Evolutionary conservation across 345 rosid genomes (phyloP).

Genomic region (Moringa oleifera): DNA sequence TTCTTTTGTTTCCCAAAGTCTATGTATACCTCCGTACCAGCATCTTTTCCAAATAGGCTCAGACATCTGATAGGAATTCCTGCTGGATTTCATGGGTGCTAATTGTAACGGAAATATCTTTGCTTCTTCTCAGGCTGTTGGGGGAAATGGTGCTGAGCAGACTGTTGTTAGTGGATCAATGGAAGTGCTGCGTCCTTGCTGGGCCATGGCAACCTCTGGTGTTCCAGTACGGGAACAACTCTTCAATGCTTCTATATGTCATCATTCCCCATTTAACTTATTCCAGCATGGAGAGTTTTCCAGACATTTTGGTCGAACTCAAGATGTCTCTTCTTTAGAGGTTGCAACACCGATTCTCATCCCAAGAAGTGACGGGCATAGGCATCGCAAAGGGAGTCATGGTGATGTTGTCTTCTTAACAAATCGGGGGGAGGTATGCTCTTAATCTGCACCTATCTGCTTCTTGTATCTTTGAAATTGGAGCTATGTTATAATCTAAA

Average conservation of each 20-base stretch:
- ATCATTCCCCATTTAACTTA: slow-evolving; percentile 69
- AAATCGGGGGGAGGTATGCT: slow-evolving; percentile 91
- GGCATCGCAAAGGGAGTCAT: slow-evolving; percentile 75
- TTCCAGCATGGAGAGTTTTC: slow-evolving; percentile 78
- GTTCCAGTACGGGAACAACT: slow-evolving; percentile 94
- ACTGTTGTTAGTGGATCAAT: slow-evolving; percentile 76
- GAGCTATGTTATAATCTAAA: not conserved
- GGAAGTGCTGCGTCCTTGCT: slow-evolving; percentile 80
- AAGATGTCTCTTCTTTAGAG: slow-evolving; percentile 65
- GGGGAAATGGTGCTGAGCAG: slow-evolving; percentile 84
- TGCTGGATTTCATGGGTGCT: not conserved
- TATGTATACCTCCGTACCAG: not conserved
- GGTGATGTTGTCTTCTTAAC: slow-evolving; percentile 94
- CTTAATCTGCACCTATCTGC: not conserved
- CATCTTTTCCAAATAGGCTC: no score
- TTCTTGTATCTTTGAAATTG: not conserved
- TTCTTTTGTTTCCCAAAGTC: not conserved
- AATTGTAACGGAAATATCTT: not conserved
- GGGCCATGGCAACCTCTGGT: slow-evolving; percentile 99
- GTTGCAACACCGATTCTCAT: slow-evolving; percentile 95
- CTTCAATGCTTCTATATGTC: slow-evolving; percentile 93
- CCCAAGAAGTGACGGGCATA: slow-evolving; percentile 77
- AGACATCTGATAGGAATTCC: no score
- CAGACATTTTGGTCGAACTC: slow-evolving; percentile 55
- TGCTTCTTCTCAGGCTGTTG: slow-evolving; percentile 66